Percentiles rank a stretch among this genome's conserved stretches.
Conservation (phyloP, 371 early-diverging fungal species). For the Dichotomocladium elegans region DNA sequence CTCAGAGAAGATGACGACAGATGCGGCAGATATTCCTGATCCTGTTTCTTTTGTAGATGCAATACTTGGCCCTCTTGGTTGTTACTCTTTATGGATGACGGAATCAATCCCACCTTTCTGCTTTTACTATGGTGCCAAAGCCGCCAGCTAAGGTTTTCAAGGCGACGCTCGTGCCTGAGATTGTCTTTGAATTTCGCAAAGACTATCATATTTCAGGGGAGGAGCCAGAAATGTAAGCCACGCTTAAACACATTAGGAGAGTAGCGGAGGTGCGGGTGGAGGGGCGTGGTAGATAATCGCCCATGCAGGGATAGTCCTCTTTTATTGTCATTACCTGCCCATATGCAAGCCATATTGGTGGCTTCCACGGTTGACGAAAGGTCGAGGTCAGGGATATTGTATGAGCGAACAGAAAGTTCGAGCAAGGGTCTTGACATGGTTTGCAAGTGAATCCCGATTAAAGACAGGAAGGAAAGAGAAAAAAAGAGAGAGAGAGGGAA, state of each 20-base stretch:
- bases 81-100: no score
- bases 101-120: not conserved
- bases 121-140: conserved; percentile 11
- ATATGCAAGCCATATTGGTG: conserved; percentile 38
- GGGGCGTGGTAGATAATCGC: no score
- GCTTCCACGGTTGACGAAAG: conserved; percentile 25
- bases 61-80: no score
- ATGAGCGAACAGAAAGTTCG: conserved; percentile 40
- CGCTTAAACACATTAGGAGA: no score
- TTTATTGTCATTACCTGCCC: conserved; percentile 53
- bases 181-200: conserved; percentile 45
- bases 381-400: conserved; percentile 34
- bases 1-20: no score
- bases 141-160: conserved; percentile 47
- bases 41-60: no score
- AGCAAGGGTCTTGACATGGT: no score
- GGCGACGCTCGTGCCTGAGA: conserved; percentile 38
- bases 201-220: no score
- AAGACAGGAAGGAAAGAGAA: not conserved
- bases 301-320: no score
- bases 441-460: not conserved
- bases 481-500: not conserved
- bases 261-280: no score
- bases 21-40: no score
- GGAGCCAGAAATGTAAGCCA: no score